These are phyloP conservation scores for Camelina laxa DNA, from an alignment of 345 rosid genomes.

Conservation along the genomic window DNA sequence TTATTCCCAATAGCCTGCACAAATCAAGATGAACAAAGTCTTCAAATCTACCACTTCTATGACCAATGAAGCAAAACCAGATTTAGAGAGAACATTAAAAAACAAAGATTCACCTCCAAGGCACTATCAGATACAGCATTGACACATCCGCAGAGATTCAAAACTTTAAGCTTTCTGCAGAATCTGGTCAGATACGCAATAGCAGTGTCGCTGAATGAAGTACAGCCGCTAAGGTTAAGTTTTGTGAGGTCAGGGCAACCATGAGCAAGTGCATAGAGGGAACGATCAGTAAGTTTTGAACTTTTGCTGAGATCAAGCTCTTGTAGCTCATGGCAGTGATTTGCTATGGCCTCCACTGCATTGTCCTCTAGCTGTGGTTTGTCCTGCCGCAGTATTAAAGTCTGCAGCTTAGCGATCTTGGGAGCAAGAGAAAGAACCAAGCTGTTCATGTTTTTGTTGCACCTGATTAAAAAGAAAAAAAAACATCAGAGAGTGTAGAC, in stretches of 20 bases:
- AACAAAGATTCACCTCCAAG: slow-evolving; percentile 59
- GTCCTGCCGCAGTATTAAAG: slow-evolving; percentile 82
- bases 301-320: slow-evolving; percentile 97
- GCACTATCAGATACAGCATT: slow-evolving; percentile 78
- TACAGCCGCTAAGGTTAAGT: slow-evolving; percentile 95
- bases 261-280: slow-evolving; percentile 73
- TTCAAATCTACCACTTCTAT: neutral
- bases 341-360: slow-evolving; percentile 83
- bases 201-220: slow-evolving; percentile 68
- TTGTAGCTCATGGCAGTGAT: slow-evolving; percentile 75
- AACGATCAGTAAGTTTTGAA: slow-evolving; percentile 75
- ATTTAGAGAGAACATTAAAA: neutral
- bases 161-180: slow-evolving; percentile 64
- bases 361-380: slow-evolving; percentile 84
- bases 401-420: slow-evolving; percentile 73
- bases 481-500: neutral
- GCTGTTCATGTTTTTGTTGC: slow-evolving; percentile 80
- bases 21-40: neutral
- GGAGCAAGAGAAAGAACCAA: slow-evolving; percentile 85
- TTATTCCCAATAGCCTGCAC: slow-evolving; percentile 84
- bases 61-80: neutral
- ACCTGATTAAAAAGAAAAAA: slow-evolving; percentile 51
- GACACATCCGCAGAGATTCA: slow-evolving; percentile 95
- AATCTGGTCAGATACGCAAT: slow-evolving; percentile 62
- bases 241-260: slow-evolving; percentile 83